Conservation (phyloP, 2,329 filamentous ascomycete genomes). For the Onygenales sp. region DNA sequence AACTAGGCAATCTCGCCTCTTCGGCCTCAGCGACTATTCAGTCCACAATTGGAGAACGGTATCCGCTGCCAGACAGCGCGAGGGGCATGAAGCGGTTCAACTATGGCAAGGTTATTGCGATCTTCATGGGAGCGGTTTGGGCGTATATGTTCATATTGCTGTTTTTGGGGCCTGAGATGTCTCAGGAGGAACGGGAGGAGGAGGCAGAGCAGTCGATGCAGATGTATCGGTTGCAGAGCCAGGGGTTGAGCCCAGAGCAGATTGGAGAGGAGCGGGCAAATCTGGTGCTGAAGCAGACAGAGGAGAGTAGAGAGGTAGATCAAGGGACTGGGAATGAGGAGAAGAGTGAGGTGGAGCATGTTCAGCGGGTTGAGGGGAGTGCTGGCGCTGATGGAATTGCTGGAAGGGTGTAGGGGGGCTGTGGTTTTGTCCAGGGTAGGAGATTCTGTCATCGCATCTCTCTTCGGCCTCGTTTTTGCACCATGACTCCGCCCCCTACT, state of each 20-base stretch:
- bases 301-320: not conserved
- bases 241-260: slow-evolving; percentile 6
- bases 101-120: slow-evolving; percentile 78
- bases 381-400: not conserved
- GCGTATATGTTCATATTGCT: slow-evolving; percentile 47
- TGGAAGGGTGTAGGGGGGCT: not conserved
- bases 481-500: too few relatives aligned
- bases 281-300: slow-evolving; percentile 1
- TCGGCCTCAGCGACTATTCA: slow-evolving; percentile 64
- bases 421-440: too few relatives aligned
- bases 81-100: slow-evolving; percentile 48
- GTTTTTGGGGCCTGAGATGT: slow-evolving; percentile 39
- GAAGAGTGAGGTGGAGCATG: not conserved
- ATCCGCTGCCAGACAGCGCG: slow-evolving; percentile 54
- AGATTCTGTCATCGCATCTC: too few relatives aligned
- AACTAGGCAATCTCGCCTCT: slow-evolving; percentile 53
- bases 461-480: too few relatives aligned
- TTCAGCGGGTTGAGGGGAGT: not conserved
- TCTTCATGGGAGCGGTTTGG: slow-evolving; percentile 82
- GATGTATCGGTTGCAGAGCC: not conserved
- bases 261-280: slow-evolving; percentile 7
- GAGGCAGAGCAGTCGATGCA: slow-evolving; percentile 27
- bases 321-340: not conserved
- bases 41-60: slow-evolving; percentile 62
- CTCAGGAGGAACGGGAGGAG: slow-evolving; percentile 39